A percentile compares a stretch with the other conserved stretches of the same genome.
Conservation (phyloP, 2,329 filamentous ascomycete genomes). For the Zopfia rhizophila region DNA sequence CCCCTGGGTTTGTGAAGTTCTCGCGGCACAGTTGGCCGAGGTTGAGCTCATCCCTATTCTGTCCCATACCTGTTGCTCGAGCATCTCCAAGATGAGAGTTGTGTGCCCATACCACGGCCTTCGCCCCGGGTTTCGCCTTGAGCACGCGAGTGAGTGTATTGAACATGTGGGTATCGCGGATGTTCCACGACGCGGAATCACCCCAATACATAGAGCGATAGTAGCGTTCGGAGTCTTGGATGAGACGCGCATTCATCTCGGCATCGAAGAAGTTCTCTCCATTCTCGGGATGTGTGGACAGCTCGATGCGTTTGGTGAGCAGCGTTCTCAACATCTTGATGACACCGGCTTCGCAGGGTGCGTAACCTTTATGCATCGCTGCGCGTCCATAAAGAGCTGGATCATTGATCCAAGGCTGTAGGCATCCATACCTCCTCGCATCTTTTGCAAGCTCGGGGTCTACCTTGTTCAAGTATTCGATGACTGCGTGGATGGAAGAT, state of each 20-base stretch:
- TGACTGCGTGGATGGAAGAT: constrained; percentile 57
- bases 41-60: constrained; percentile 58
- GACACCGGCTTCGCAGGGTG: constrained; percentile 59
- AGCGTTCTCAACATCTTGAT: constrained; percentile 59
- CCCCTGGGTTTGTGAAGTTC: constrained; percentile 48
- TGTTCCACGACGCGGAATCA: constrained; percentile 61
- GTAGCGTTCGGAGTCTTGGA: constrained; percentile 62
- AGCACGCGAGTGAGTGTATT: constrained; percentile 58
- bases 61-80: constrained; percentile 62
- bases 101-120: constrained; percentile 65
- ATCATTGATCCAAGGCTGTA: constrained; percentile 62
- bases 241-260: constrained; percentile 63
- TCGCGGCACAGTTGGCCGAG: constrained; percentile 65
- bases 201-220: constrained; percentile 65
- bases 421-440: constrained; percentile 59
- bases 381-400: constrained; percentile 60
- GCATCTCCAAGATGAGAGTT: constrained; percentile 66
- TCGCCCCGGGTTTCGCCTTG: constrained; percentile 52
- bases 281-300: constrained; percentile 44
- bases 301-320: constrained; percentile 55
- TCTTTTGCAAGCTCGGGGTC: constrained; percentile 56
- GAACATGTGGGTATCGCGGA: constrained; percentile 65
- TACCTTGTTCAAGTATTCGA: constrained; percentile 60
- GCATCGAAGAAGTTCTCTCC: constrained; percentile 61
- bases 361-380: constrained; percentile 48